phyloP scores from a whole-genome alignment of 2,329 filamentous ascomycete species.

The Colletotrichum sp. region DNA sequence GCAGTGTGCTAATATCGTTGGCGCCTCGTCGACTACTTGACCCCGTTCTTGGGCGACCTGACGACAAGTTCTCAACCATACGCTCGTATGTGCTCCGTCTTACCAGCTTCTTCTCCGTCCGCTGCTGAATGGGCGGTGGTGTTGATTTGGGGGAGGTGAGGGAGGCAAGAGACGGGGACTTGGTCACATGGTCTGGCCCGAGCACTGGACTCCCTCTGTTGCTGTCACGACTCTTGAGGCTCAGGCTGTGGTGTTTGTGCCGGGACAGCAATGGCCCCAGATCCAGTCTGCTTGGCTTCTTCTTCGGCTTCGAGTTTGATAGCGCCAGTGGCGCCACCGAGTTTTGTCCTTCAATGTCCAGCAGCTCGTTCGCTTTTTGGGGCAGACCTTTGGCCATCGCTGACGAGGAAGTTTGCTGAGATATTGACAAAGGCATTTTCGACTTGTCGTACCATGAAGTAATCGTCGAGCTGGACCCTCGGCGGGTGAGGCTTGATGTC shows the following conservation, averaged over 20 bases:
- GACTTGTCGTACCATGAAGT: slow-evolving; percentile 62
- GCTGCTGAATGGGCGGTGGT: slow-evolving; percentile 30
- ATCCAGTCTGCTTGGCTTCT: slow-evolving; percentile 55
- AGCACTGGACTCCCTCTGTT: slow-evolving; percentile 26
- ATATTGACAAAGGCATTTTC: slow-evolving; percentile 60
- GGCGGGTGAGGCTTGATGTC: slow-evolving; percentile 50
- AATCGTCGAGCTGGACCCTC: slow-evolving; percentile 60
- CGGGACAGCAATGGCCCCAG: slow-evolving; percentile 48
- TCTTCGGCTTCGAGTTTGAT: slow-evolving; percentile 43
- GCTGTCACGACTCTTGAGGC: slow-evolving; percentile 13
- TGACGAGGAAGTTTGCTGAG: slow-evolving; percentile 63
- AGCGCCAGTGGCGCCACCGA: slow-evolving; percentile 22
- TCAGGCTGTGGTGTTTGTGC: slow-evolving; percentile 27
- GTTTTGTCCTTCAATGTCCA: slow-evolving; percentile 48
- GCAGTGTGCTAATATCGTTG: slow-evolving; percentile 41
- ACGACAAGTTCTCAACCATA: neutral
- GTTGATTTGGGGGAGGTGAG: slow-evolving; percentile 31
- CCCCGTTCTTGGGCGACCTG: slow-evolving; percentile 14
- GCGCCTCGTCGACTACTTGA: slow-evolving; percentile 15
- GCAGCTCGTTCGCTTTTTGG: slow-evolving; percentile 48
- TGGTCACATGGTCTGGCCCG: slow-evolving; percentile 40
- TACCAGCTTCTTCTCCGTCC: slow-evolving; percentile 31
- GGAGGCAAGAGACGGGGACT: slow-evolving; percentile 49
- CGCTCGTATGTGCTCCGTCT: slow-evolving; percentile 41
- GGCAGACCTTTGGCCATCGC: slow-evolving; percentile 63